These are phyloP conservation scores for Solanum habrochaites DNA, from an alignment of 257 asterid genomes.

Conservation along the genomic window DNA sequence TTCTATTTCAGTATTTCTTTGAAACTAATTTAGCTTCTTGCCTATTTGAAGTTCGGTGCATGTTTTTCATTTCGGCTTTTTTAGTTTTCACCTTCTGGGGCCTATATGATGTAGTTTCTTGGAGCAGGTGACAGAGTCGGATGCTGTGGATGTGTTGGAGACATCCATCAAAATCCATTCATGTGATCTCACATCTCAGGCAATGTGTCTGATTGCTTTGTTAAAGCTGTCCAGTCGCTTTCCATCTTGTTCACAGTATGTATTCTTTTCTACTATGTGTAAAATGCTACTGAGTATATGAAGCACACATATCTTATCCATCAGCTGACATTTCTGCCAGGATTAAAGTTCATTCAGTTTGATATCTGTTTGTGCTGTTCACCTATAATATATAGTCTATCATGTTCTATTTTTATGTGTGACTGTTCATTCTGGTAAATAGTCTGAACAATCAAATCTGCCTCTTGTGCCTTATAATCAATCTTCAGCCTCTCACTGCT, in stretches of 20 bases:
- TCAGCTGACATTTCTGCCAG: neutral
- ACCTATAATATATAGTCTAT: neutral
- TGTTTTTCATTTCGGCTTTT: neutral
- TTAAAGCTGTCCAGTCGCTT: slow-evolving; percentile 87
- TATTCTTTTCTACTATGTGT: neutral
- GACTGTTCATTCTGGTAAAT: neutral
- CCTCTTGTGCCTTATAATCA: neutral
- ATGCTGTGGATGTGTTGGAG: slow-evolving; percentile 80
- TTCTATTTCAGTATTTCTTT: neutral
- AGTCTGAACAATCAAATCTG: neutral
- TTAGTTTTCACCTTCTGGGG: neutral
- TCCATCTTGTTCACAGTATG: slow-evolving; percentile 87
- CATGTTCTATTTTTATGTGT: neutral
- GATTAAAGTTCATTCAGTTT: neutral
- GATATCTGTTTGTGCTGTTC: neutral
- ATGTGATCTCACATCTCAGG: slow-evolving; percentile 63
- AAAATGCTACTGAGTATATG: neutral
- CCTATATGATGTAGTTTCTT: slow-evolving; percentile 1
- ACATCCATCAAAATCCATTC: slow-evolving; percentile 52
- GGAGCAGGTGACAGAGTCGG: slow-evolving; percentile 88
- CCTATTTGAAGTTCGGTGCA: neutral
- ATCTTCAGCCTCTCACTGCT: neutral
- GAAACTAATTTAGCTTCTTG: neutral
- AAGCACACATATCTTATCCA: neutral
- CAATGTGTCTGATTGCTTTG: slow-evolving; percentile 86